Conservation (phyloP, 73 alveolate genomes). For the Diophrys appendiculata region DNA sequence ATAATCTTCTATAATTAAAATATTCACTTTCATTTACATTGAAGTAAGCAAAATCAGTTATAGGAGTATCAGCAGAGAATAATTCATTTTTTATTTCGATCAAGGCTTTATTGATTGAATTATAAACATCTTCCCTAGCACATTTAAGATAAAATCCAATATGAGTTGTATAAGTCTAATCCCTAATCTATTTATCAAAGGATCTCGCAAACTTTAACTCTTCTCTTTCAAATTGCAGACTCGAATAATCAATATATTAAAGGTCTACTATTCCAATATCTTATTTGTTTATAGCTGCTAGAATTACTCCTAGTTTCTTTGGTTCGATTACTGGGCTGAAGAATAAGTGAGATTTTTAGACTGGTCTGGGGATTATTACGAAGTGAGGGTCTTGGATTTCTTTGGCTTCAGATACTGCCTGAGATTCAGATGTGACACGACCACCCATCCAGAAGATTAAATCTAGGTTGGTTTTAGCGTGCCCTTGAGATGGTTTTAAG, state of each 20-base stretch:
- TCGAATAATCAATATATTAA: conserved; percentile 22
- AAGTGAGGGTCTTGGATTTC: conserved; percentile 8
- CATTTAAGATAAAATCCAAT: conserved; percentile 19
- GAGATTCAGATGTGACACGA: conserved; percentile 19
- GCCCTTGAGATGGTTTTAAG: conserved; percentile 2
- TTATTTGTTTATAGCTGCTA: conserved; percentile 7
- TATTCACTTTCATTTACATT: conserved; percentile 1
- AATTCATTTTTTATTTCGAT: background rate
- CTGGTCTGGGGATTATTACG: conserved; percentile 15
- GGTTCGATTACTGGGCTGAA: conserved; percentile 14
- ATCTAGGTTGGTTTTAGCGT: conserved; percentile 16
- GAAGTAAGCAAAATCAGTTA: background rate
- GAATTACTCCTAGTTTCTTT: background rate
- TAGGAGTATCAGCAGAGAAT: conserved; percentile 1
- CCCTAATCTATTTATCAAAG: conserved; percentile 20
- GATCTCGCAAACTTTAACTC: background rate
- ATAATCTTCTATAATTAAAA: background rate
- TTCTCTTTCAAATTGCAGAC: conserved; percentile 24
- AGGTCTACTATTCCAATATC: conserved; percentile 21
- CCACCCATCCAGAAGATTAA: conserved; percentile 49
- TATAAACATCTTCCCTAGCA: conserved; percentile 14
- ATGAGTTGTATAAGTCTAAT: background rate
- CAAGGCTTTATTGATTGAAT: background rate
- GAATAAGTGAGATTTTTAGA: conserved; percentile 13
- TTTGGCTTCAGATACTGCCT: background rate